A percentile compares a stretch with the other conserved stretches of the same genome.
phyloP scores from a whole-genome alignment of 495 filamentous ascomycete species.

The Schizothecium vesticola region DNA sequence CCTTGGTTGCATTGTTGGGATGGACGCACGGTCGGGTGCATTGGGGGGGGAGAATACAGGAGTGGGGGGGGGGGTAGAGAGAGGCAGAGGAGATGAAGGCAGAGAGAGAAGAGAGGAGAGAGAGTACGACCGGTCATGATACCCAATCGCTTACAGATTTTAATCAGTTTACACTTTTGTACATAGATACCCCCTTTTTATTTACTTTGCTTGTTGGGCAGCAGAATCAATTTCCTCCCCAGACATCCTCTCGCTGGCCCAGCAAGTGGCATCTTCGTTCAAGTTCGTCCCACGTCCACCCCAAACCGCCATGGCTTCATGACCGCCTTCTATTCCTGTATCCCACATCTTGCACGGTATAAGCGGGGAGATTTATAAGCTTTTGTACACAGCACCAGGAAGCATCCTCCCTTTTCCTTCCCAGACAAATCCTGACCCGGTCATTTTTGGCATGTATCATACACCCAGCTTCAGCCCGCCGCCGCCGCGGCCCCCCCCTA shows the following conservation, averaged over 20 bases:
- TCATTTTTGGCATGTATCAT: background rate
- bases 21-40: background rate
- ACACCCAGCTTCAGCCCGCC: background rate
- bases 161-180: background rate
- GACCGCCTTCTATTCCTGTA: background rate
- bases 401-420: background rate
- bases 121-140: slow-evolving; percentile 1
- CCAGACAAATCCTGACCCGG: background rate
- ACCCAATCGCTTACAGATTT: slow-evolving; percentile 9
- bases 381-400: background rate
- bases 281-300: background rate
- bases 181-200: slow-evolving; percentile 1
- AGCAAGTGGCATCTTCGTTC: background rate
- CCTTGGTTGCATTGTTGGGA: background rate
- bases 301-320: background rate
- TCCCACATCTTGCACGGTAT: background rate
- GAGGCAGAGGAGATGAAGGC: background rate
- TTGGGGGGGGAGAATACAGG: background rate
- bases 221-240: background rate
- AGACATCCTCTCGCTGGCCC: background rate
- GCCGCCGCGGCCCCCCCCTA: no score
- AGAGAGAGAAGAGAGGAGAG: background rate
- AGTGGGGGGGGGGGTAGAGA: background rate
- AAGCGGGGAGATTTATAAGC: background rate
- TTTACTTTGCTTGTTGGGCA: background rate